Conservation (phyloP, 2,329 filamentous ascomycete genomes). For the Cadophora luteo-olivacea region DNA sequence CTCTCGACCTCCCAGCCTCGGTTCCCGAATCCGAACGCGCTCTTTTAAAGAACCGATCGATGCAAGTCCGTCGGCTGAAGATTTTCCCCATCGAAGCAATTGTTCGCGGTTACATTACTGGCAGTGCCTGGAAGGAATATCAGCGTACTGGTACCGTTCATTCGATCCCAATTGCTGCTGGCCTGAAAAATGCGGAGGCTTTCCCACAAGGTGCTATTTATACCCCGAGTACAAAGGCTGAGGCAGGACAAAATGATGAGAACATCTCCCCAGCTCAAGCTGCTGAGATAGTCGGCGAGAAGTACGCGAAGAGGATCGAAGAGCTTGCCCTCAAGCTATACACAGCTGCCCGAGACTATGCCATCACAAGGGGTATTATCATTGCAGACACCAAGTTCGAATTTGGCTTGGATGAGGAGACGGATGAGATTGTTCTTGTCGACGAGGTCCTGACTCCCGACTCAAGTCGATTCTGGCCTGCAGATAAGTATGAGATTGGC, state of each 20-base stretch:
- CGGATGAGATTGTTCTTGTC: constrained; percentile 68
- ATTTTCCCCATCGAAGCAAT: constrained; percentile 75
- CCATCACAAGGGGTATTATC: constrained; percentile 66
- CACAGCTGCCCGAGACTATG: constrained; percentile 59
- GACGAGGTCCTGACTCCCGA: constrained; percentile 82
- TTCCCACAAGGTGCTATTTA: constrained; percentile 66
- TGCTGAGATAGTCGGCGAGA: constrained; percentile 55
- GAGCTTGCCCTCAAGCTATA: constrained; percentile 65
- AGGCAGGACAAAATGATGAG: constrained; percentile 70
- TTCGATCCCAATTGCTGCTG: constrained; percentile 63
- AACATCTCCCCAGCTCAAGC: constrained; percentile 69
- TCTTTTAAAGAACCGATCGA: constrained; percentile 55
- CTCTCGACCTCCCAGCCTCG: constrained; percentile 59
- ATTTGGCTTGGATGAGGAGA: constrained; percentile 67
- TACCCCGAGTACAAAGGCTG: constrained; percentile 73
- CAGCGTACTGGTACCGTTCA: constrained; percentile 68
- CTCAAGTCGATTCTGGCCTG: constrained; percentile 86
- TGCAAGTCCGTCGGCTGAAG: constrained; percentile 69
- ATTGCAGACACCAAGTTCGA: constrained; percentile 81
- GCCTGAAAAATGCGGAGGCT: constrained; percentile 66
- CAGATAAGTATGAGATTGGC: constrained; percentile 74
- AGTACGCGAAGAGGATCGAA: constrained; percentile 65
- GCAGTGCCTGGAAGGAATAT: constrained; percentile 74
- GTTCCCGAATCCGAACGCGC: constrained; percentile 46
- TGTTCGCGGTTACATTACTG: constrained; percentile 77